Conservation (phyloP, 805 yeast genomes). For the Metschnikowia peoriensis region DNA sequence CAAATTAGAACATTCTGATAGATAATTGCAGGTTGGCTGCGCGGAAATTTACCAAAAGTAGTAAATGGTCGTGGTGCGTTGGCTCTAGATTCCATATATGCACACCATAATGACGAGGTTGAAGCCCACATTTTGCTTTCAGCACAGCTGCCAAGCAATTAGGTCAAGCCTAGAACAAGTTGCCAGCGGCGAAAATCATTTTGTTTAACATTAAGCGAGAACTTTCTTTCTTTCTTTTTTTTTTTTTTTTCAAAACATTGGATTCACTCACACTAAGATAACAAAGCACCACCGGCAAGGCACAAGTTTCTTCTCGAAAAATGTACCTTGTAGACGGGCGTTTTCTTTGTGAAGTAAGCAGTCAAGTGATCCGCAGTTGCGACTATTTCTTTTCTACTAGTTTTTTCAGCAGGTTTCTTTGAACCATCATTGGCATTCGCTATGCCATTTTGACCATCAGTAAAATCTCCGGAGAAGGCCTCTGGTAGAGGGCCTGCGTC, state of each 20-base stretch:
- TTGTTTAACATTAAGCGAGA: not conserved
- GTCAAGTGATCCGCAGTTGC: constrained; percentile 90
- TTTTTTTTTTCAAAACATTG: too few relatives aligned
- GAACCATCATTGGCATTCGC: constrained; percentile 12
- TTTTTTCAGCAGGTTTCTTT: constrained; percentile 26
- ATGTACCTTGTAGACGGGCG: constrained; percentile 90
- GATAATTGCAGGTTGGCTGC: not conserved
- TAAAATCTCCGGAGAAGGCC: constrained; percentile 41
- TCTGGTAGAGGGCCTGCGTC: constrained; percentile 81
- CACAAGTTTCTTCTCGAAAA: constrained; percentile 90
- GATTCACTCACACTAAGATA: constrained; percentile 17
- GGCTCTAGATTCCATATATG: not conserved
- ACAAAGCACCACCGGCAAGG: constrained; percentile 87
- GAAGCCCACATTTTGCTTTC: not conserved
- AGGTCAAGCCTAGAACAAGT: not conserved
- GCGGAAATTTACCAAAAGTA: constrained; percentile 3
- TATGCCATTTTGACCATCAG: constrained; percentile 9
- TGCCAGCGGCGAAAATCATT: not conserved
- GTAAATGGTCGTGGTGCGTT: not conserved
- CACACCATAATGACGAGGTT: not conserved
- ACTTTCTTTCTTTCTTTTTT: not conserved
- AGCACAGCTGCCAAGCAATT: not conserved
- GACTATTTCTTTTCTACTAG: constrained; percentile 65
- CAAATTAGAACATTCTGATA: not conserved
- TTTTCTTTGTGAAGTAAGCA: constrained; percentile 87